Percentiles rank a stretch among this genome's conserved stretches.
These are phyloP conservation scores for Penicillium concentricum DNA, from an alignment of 2,329 filamentous ascomycete species.

Conservation along the genomic window DNA sequence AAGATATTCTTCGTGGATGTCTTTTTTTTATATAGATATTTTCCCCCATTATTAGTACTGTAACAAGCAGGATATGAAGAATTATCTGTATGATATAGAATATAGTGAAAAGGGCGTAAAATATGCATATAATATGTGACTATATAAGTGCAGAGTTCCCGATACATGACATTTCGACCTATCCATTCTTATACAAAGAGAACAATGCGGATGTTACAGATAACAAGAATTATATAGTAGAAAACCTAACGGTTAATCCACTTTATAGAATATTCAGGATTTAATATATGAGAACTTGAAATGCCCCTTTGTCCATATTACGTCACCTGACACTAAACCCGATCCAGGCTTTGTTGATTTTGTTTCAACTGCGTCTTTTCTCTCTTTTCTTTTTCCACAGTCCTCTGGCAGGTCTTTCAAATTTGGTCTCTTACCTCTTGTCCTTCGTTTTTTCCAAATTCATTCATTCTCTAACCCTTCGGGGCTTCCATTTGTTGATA, in stretches of 20 bases:
- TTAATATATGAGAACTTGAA: not conserved
- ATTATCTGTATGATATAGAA: not conserved
- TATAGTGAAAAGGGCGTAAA: not conserved
- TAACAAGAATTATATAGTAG: not conserved
- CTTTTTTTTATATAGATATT: not conserved
- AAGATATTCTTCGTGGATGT: too few relatives aligned
- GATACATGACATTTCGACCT: slow-evolving; percentile 2
- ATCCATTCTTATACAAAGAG: not conserved
- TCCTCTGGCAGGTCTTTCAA: slow-evolving; percentile 13
- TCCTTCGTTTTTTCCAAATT: slow-evolving; percentile 7
- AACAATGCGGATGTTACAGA: not conserved
- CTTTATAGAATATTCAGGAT: not conserved
- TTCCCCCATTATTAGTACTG: too few relatives aligned
- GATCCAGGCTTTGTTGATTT: slow-evolving; percentile 16
- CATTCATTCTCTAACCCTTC: not conserved
- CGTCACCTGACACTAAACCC: slow-evolving; percentile 16
- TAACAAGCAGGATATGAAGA: not conserved
- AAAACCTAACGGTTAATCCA: not conserved
- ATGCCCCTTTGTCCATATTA: slow-evolving; percentile 8
- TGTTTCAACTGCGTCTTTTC: slow-evolving; percentile 12
- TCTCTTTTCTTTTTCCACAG: slow-evolving; percentile 10
- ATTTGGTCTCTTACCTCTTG: slow-evolving; percentile 13
- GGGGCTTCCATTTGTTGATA: not conserved
- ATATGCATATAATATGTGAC: not conserved
- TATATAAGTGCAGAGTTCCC: not conserved